Percentiles rank a stretch among this genome's conserved stretches.
These are phyloP conservation scores for Trypanosoma caninum DNA, from an alignment of 208 protist species.

Conservation along the genomic window DNA sequence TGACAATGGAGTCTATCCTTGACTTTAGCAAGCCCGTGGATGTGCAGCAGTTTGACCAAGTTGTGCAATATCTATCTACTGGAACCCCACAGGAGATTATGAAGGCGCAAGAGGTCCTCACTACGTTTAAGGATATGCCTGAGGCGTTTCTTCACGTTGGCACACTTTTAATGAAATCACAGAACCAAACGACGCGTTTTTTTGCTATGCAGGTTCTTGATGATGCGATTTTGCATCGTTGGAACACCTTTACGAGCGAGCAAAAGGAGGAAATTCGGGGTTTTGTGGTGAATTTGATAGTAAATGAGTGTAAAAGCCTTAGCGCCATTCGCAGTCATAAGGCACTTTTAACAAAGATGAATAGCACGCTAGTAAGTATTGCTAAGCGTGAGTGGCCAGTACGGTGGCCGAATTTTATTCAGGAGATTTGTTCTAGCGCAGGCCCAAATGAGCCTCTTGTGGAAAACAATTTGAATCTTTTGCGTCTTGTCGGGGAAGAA, in stretches of 20 bases:
- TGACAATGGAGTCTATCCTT: constrained; percentile 67
- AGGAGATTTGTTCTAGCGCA: constrained; percentile 94
- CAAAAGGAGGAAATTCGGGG: constrained; percentile 92
- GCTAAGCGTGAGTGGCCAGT: constrained; percentile 98
- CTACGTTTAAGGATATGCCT: constrained; percentile 86
- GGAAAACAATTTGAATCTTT: constrained; percentile 97
- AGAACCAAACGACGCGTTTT: constrained; percentile 76
- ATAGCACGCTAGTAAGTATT: constrained; percentile 92
- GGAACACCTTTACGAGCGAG: constrained; percentile 93
- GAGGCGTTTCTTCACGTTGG: constrained; percentile 93
- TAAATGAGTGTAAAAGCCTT: constrained; percentile 71
- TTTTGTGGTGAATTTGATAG: constrained; percentile 96
- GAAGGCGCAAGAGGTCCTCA: constrained; percentile 83
- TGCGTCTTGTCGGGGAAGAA: constrained; percentile 96
- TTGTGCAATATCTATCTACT: constrained; percentile 54
- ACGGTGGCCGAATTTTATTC: constrained; percentile 97
- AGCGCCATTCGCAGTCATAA: constrained; percentile 46
- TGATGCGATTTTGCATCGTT: constrained; percentile 89
- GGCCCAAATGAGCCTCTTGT: constrained; percentile 92
- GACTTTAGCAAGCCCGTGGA: constrained; percentile 71
- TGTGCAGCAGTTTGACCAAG: constrained; percentile 65
- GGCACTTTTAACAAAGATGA: constrained; percentile 89
- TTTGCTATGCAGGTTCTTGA: constrained; percentile 94
- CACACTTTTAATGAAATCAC: constrained; percentile 83
- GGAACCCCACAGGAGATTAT: constrained; percentile 53